Evolutionary conservation across 306 rosid species (phyloP), one percentile per base, ranked within the genome.

Genomic region (Macrotyloma uniflorum): DNA sequence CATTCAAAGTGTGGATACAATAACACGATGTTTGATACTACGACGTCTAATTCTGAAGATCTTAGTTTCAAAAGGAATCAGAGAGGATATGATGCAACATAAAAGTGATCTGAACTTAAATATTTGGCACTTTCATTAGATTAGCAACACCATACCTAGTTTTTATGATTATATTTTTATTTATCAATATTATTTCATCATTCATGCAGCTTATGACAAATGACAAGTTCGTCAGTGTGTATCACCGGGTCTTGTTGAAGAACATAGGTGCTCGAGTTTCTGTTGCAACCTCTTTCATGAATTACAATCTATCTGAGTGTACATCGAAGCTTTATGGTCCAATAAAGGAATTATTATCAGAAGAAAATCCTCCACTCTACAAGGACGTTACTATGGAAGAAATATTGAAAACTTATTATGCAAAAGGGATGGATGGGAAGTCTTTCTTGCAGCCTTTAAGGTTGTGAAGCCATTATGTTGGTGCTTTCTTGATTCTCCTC

Each of bases 311-410:
- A 5, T 7, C 51, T 30, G 69, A 64, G 28, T 46, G 5, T 6
- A 1, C 65, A 30, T 75, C 74, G 0, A 83, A 28, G 66, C 11
- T 35, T 18, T 83, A 75, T 65, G 88, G 87, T 59, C 90, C 90
- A 3, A 86, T 88, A n/a, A 76, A 88, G 59, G 88, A 88, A 45
- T 51, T 88, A 45, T n/a, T 81, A 67, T 86, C 85, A 0, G 87
- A 86, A 79, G 76, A 86, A 24, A 76, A 84, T 14, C 87, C 87
- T 10, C 84, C 86, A 2, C 54, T 47, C 13, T 90, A 86, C 13
- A 74, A 58, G 70, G 87, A 74, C 6, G 19, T 51, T 10, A 82
- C 79, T 0, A 13, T 75, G 13, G 53, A 32, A 19, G 89, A 85
- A 0, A 81, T 64, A 46, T 19, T 46, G 19, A 4, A n/a, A 19